These are phyloP conservation scores for Boletus nobilissimus DNA, from an alignment of 1,284 basidiomycete genomes.

Conservation along the genomic window DNA sequence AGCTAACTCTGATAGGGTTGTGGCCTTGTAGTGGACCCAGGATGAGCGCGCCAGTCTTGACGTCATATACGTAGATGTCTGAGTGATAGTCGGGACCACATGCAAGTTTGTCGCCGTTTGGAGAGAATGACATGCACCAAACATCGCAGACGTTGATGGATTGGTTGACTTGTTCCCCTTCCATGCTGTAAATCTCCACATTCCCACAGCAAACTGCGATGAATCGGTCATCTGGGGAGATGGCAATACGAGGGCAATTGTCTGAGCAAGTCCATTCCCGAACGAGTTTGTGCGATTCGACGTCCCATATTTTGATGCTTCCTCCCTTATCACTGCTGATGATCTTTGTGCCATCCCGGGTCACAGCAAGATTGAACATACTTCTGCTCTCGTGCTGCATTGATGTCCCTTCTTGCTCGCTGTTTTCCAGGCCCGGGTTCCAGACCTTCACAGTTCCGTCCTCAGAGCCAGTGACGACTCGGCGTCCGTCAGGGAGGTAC, in stretches of 20 bases:
- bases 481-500: not conserved
- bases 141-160: not conserved
- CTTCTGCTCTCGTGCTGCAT: not conserved
- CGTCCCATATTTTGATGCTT: conserved; percentile 15
- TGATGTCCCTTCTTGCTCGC: not conserved
- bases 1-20: not conserved
- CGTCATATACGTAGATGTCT: conserved; percentile 3
- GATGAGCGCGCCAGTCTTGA: not conserved
- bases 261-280: not conserved
- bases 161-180: not conserved
- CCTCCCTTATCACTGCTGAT: not conserved
- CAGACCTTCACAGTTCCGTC: not conserved
- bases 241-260: not conserved
- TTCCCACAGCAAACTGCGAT: not conserved
- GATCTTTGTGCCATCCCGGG: conserved; percentile 10
- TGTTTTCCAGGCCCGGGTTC: not conserved
- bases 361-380: not conserved
- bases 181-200: not conserved
- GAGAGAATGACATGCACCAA: conserved; percentile 5
- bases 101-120: conserved; percentile 8
- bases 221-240: conserved; percentile 21
- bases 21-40: not conserved
- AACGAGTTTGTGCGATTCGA: not conserved
- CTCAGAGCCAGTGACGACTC: not conserved
- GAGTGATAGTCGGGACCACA: not conserved